phyloP scores from a whole-genome alignment of 192 early-diverging fungal genomes.

The Linnemannia exigua region DNA sequence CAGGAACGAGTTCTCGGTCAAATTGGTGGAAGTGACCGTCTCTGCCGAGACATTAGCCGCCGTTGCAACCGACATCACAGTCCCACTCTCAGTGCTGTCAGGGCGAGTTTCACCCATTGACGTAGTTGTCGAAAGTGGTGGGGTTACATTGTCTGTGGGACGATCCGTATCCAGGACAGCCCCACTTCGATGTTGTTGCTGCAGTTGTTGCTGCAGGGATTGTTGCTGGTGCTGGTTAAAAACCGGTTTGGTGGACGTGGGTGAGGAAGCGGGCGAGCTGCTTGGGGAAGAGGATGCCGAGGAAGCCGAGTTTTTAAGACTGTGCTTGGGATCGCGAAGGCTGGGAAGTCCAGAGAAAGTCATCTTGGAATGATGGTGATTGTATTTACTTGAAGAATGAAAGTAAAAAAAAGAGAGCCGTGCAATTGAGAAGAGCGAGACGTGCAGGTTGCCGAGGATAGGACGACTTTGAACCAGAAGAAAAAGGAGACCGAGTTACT shows the following conservation, averaged over 20 bases:
- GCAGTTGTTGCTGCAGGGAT: background rate
- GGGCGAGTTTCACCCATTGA: background rate
- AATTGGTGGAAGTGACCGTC: background rate
- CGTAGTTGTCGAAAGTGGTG: background rate
- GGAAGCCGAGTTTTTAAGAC: slow-evolving; percentile 26
- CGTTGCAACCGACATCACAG: background rate
- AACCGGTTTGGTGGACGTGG: background rate
- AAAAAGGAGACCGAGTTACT: background rate
- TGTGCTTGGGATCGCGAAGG: slow-evolving; percentile 51
- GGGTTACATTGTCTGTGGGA: background rate
- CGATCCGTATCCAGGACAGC: background rate
- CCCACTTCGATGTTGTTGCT: background rate
- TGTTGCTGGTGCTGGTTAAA: background rate
- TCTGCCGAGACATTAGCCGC: background rate
- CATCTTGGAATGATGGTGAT: slow-evolving; percentile 36
- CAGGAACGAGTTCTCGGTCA: background rate
- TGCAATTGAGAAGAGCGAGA: background rate
- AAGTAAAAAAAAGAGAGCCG: background rate
- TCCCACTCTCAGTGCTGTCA: background rate
- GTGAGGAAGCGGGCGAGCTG: slow-evolving; percentile 14
- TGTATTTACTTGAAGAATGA: background rate
- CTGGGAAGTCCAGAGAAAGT: slow-evolving; percentile 53
- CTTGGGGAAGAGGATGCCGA: slow-evolving; percentile 22
- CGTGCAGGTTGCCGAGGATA: background rate
- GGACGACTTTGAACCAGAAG: slow-evolving; percentile 1